Evolutionary conservation across 805 yeast genomes (phyloP).

Genomic region (Wickerhamomyces sydowiorum): DNA sequence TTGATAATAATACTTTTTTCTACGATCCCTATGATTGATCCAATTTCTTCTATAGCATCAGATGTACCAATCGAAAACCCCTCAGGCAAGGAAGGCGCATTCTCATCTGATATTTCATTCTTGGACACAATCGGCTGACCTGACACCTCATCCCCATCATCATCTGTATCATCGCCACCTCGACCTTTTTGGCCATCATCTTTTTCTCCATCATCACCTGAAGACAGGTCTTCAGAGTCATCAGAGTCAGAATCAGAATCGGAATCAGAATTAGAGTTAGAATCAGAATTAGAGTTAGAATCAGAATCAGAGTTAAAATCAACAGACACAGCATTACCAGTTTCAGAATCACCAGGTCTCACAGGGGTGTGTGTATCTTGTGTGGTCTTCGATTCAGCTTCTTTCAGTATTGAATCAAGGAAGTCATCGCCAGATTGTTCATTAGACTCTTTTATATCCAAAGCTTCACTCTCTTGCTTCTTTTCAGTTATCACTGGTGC

Average conservation of each 20-base stretch:
- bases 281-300: not conserved
- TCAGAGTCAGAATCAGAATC: not conserved
- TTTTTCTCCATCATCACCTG: constrained; percentile 17
- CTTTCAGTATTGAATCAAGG: not conserved
- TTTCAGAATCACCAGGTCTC: not conserved
- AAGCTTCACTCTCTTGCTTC: not conserved
- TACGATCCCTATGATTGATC: constrained; percentile 61
- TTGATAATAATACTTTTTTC: constrained; percentile 68
- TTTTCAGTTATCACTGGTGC: not conserved
- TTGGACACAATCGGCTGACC: constrained; percentile 65
- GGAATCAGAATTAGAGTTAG: not conserved
- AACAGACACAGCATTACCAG: not conserved
- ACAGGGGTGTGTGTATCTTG: not conserved
- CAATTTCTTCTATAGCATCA: constrained; percentile 68
- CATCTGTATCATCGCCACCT: no score
- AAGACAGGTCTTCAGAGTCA: not conserved
- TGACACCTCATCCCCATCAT: constrained; percentile 15
- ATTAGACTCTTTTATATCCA: no score
- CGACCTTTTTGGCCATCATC: no score
- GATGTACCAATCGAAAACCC: constrained; percentile 52
- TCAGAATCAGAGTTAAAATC: not conserved
- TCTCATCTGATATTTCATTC: constrained; percentile 69
- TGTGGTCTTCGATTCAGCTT: not conserved
- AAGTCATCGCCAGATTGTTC: not conserved
- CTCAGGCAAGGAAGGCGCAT: constrained; percentile 61